Base-by-base conservation (phyloP, 805 yeast species). In the Candida sonorensis region DNA sequence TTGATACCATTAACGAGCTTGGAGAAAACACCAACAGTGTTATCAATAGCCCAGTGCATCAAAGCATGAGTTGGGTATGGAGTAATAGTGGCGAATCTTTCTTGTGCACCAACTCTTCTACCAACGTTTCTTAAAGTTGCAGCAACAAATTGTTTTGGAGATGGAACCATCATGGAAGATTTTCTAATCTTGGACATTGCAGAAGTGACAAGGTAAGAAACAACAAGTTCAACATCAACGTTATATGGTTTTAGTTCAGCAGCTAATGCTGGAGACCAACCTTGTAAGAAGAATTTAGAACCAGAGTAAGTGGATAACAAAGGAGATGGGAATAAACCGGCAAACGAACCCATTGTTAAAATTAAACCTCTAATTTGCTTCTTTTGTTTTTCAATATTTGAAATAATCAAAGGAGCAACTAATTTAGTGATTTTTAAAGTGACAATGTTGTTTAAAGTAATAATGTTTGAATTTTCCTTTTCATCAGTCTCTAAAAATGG, bases 31-130 rank as follows among this genome's bases (percentile, higher is more conserved):
- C 98, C 97, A 30, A 87, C 78, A 9, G 86, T 72, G 50, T 73
- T 72, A 30, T 77, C 88, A 41, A 88, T 75, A 33, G 66, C 65
- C 70, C 83, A 88, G 56, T 88, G 95, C 79, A 88, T 77, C 32
- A 90, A 54, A 3, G 97, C 97, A 61, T 92, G 98, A 2, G 86
- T 60, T 85, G 95, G 87, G 69, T 68, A 92, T 21, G 98, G 98
- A 2, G 97, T 90, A 35, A 68, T 61, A 3, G 96, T 86, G 21
- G 77, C 94, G 48, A 56, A 85, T 49, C 95, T 75, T 41, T 84
- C 95, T 59, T 86, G 95, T 13, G 97, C 94, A 35, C 98, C 98
- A 30, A 78, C 75, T 46, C 94, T 75, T 52, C 84, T 79, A 16
- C 97, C 97, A 38, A 80, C 72, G 34, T 71, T 67, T 28, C 61